Conservation (phyloP, 805 yeast species). For the Pichia deserticola region DNA sequence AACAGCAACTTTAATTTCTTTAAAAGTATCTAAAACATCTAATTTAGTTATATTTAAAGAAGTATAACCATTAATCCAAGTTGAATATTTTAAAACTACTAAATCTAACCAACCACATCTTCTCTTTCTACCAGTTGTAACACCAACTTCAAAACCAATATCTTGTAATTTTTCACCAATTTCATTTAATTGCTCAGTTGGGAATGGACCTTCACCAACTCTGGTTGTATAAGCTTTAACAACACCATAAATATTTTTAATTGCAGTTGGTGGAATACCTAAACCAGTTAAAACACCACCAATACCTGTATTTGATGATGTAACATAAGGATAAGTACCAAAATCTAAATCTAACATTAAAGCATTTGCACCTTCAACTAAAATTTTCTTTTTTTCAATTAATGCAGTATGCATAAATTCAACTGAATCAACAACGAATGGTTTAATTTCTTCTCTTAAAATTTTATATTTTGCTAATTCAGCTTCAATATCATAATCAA, state of each 20-base stretch:
- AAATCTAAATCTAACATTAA: conserved; percentile 95
- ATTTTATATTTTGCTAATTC: conserved; percentile 73
- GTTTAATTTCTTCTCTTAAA: conserved; percentile 67
- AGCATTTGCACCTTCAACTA: conserved; percentile 98
- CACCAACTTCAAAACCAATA: conserved; percentile 95
- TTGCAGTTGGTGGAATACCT: conserved; percentile 87
- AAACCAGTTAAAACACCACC: conserved; percentile 98
- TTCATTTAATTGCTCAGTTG: conserved; percentile 88
- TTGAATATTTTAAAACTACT: conserved; percentile 88
- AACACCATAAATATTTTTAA: conserved; percentile 83
- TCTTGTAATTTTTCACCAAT: conserved; percentile 81
- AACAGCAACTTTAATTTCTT: conserved; percentile 82
- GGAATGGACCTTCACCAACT: conserved; percentile 99
- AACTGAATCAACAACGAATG: conserved; percentile 91
- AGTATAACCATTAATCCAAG: conserved; percentile 91
- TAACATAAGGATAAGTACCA: conserved; percentile 97
- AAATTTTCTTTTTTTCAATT: conserved; percentile 68
- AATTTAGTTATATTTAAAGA: conserved; percentile 89
- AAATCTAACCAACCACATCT: conserved; percentile 99
- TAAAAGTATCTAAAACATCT: conserved; percentile 87
- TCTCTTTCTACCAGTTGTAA: conserved; percentile 97
- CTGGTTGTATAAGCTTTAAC: conserved; percentile 98
- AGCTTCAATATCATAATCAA: conserved; percentile 76
- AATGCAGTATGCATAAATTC: conserved; percentile 76
- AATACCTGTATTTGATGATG: conserved; percentile 91